Evolutionary conservation across 2,329 filamentous ascomycete genomes (phyloP), one percentile per base, ranked within the genome.

Genomic region (Daldinia eschscholtzii): DNA sequence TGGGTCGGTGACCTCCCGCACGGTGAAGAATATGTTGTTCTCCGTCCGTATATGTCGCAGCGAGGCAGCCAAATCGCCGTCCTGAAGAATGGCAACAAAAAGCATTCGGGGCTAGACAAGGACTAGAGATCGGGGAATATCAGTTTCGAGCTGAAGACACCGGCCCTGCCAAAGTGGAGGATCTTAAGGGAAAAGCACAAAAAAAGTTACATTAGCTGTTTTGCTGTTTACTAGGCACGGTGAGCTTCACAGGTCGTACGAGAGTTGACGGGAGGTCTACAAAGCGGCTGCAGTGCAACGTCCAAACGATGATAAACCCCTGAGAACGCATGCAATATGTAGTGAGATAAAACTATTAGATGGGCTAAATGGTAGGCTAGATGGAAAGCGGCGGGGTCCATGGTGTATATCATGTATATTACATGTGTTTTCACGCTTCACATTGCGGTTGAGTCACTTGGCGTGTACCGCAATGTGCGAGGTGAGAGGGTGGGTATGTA

Each of bases 281-380:
- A 70, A 70, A 72, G 63, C 70, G 61, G 72, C 68, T 71, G 70
- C 58, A 44, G 72, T 72, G 70, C 68, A 64, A 70, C 70, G 39
- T 68, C 56, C 62, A 72, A 66, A 72, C 62, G 62, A 72, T 61
- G 46, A 65, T 63, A 50, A 58, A 72, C 70, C 72, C 70, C 70
- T 70, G 68, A 67, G 63, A 60, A 56, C 57, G 44, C 55, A 71
- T 72, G 71, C 57, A 68, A 60, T 35, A 30, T 50, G 59, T 60
- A 50, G 63, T 59, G 68, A 65, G 61, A 70, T 69, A 67, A 53
- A 58, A 53, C 46, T 52, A 65, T 56, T 56, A 64, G 60, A 65
- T 48, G 57, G 67, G 30, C 23, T 44, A 46, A 42, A 67, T 68
- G 67, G 67, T 64, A 66, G 61, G 67, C 53, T 60, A 60, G 58